Evolutionary conservation across 306 rosid genomes (phyloP).

Genomic region (Neltuma alba): DNA sequence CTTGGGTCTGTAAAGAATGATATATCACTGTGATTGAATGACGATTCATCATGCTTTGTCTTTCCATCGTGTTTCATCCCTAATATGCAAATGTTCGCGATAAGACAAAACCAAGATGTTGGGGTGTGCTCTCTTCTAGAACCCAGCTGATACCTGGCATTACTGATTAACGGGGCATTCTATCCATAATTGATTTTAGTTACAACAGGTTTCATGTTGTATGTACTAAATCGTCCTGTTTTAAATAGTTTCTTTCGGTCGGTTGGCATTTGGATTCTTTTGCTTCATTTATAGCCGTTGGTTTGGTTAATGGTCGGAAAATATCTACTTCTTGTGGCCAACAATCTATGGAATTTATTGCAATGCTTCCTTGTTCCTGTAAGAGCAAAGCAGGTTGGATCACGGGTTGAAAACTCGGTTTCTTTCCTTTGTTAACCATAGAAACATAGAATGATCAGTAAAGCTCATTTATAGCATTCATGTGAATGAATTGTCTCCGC

Average conservation of each 20-base stretch:
- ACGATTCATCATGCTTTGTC: background rate
- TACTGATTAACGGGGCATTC: background rate
- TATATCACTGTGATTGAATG: background rate
- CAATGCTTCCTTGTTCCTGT: slow-evolving; percentile 3
- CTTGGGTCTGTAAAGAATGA: slow-evolving; percentile 30
- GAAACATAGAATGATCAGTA: background rate
- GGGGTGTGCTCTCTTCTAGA: slow-evolving; percentile 14
- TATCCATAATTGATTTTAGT: background rate
- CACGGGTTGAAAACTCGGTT: slow-evolving; percentile 39
- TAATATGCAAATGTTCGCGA: background rate
- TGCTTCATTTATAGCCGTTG: slow-evolving; percentile 15
- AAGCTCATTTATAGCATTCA: slow-evolving; percentile 18
- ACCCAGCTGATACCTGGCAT: slow-evolving; percentile 1
- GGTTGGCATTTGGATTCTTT: slow-evolving; percentile 8
- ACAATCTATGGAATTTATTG: slow-evolving; percentile 33
- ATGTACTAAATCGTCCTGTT: background rate
- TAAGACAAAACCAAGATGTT: slow-evolving; percentile 6
- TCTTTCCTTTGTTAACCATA: background rate
- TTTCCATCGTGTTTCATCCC: background rate
- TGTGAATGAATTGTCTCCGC: slow-evolving; percentile 14
- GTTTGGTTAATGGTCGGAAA: slow-evolving; percentile 12
- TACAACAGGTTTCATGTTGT: background rate
- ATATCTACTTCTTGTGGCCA: slow-evolving; percentile 33
- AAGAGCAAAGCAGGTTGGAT: slow-evolving; percentile 9
- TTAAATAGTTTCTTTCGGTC: background rate